phyloP scores from a whole-genome alignment of 306 rosid genomes.

The Casuarina glauca region DNA sequence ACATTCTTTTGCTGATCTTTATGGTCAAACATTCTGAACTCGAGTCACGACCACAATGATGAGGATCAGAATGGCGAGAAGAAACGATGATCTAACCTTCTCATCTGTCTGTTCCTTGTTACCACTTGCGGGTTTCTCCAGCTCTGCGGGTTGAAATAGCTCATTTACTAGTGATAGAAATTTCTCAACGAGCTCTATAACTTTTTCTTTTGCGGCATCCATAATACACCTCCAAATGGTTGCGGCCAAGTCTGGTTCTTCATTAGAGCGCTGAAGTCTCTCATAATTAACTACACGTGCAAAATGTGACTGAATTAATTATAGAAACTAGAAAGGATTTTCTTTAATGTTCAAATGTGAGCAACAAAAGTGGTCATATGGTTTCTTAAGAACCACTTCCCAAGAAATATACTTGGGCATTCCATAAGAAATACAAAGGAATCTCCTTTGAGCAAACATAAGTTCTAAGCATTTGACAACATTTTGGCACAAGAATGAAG shows the following conservation, averaged over 20 bases:
- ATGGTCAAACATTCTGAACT: slow-evolving; percentile 23
- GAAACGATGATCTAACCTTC: slow-evolving; percentile 56
- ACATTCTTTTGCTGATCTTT: background rate
- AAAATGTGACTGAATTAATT: background rate
- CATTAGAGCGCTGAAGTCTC: slow-evolving; percentile 30
- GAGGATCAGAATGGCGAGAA: slow-evolving; percentile 50
- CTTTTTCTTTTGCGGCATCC: slow-evolving; percentile 43
- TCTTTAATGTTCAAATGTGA: background rate
- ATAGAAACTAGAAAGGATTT: background rate
- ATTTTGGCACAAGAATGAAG: background rate
- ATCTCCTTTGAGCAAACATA: background rate
- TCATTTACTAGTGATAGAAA: slow-evolving; percentile 49
- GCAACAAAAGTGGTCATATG: background rate
- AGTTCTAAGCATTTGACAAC: background rate
- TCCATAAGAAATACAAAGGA: background rate
- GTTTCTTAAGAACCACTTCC: background rate
- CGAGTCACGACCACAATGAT: slow-evolving; percentile 53
- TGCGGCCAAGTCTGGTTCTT: slow-evolving; percentile 33
- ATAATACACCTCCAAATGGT: slow-evolving; percentile 43
- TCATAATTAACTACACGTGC: slow-evolving; percentile 30
- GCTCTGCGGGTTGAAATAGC: slow-evolving; percentile 34
- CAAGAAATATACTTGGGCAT: background rate
- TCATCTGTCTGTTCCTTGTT: slow-evolving; percentile 33
- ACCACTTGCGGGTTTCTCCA: slow-evolving; percentile 15
- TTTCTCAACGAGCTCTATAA: slow-evolving; percentile 48